A percentile compares a stretch with the other conserved stretches of the same genome.
Evolutionary conservation across 208 protist genomes (phyloP).

Genomic region (Trypanosoma boissoni): DNA sequence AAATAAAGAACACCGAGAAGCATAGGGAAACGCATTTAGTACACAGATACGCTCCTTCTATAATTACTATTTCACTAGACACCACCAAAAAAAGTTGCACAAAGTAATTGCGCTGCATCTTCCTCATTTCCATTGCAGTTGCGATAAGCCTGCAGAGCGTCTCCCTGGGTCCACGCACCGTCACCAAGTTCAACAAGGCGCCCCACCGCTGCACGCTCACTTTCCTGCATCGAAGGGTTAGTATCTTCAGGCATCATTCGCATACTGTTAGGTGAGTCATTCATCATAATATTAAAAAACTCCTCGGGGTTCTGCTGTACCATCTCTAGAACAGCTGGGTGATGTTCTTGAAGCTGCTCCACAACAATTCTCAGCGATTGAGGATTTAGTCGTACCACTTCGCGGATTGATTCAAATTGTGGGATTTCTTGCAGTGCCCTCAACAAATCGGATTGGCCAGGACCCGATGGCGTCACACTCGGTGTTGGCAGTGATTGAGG

Average conservation of each 20-base stretch:
- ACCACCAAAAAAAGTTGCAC: constrained; percentile 43
- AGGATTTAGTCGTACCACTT: constrained; percentile 57
- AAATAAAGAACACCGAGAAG: neutral
- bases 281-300: constrained; percentile 68
- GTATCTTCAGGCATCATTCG: neutral
- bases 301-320: constrained; percentile 62
- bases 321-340: constrained; percentile 62
- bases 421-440: constrained; percentile 56
- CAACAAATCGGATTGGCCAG: constrained; percentile 25
- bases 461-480: neutral
- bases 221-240: constrained; percentile 26
- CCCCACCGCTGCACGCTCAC: constrained; percentile 45
- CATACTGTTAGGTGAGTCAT: constrained; percentile 4
- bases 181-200: constrained; percentile 75
- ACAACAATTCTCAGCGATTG: constrained; percentile 52
- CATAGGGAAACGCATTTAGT: neutral
- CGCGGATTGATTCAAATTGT: constrained; percentile 70
- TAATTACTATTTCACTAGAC: neutral
- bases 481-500: neutral
- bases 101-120: constrained; percentile 73
- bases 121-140: constrained; percentile 68
- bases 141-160: constrained; percentile 70
- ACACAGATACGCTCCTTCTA: constrained; percentile 7
- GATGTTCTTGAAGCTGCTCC: constrained; percentile 61
- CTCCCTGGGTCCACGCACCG: constrained; percentile 73